Percentiles rank a stretch among this genome's conserved stretches.
phyloP scores from a whole-genome alignment of 1,284 basidiomycete species.

The Microbotryomycetes sp. region DNA sequence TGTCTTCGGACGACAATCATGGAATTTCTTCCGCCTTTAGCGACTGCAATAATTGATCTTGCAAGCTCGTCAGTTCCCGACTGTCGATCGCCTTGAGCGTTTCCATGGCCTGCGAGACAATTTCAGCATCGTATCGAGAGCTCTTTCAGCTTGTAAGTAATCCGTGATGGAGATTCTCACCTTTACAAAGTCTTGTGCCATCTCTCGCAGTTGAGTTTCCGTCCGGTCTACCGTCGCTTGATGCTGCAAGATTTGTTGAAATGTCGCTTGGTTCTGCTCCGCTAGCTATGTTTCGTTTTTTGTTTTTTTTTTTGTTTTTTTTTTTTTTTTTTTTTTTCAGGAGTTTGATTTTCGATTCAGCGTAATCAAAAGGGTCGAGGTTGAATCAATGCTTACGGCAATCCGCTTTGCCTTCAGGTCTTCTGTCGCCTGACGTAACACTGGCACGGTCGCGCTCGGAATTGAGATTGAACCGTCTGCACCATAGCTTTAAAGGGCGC shows the following conservation, averaged over 20 bases:
- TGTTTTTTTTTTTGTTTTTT: too few species aligned
- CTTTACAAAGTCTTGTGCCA: background rate
- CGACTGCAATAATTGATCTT: background rate
- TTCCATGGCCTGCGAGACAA: background rate
- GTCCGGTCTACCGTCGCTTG: background rate
- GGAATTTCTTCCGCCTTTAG: background rate
- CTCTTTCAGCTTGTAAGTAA: too few species aligned
- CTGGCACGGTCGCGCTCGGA: constrained; percentile 13
- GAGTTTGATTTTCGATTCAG: too few species aligned
- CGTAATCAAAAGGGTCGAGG: too few species aligned
- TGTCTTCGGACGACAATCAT: too few species aligned
- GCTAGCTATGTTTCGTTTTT: too few species aligned
- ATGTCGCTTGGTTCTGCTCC: background rate
- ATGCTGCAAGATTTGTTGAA: background rate
- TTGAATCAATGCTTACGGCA: constrained; percentile 2
- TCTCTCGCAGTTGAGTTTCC: background rate
- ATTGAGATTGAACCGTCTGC: constrained; percentile 14
- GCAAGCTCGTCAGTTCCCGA: background rate
- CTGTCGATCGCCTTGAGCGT: background rate
- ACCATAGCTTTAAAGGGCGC: constrained; percentile 3
- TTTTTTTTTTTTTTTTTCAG: too few species aligned
- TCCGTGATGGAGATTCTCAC: too few species aligned
- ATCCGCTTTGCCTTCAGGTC: constrained; percentile 4
- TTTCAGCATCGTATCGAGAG: too few species aligned
- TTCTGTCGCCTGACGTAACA: background rate